These are phyloP conservation scores for Leccinum boreale DNA, from an alignment of 768 basidiomycete genomes.

Conservation along the genomic window DNA sequence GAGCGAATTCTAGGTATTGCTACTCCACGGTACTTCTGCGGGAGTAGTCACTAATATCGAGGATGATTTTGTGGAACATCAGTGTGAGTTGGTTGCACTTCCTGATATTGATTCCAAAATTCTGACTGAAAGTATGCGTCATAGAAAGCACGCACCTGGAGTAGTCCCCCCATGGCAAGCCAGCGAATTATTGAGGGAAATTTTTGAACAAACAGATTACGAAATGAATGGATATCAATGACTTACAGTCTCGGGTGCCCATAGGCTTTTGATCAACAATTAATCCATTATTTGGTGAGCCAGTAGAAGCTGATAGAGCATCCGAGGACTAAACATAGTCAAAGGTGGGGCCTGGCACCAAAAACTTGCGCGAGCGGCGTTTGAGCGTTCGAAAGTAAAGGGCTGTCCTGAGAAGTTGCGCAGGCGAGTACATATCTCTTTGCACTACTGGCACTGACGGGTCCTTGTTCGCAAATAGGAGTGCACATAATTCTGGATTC, in stretches of 20 bases:
- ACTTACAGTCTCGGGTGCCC: background rate
- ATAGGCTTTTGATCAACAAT: background rate
- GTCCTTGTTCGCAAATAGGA: background rate
- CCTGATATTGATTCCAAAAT: background rate
- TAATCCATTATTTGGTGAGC: background rate
- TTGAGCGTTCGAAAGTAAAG: background rate
- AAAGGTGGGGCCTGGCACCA: background rate
- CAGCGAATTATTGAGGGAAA: background rate
- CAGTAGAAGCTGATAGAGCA: background rate
- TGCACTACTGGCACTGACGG: background rate
- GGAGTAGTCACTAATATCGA: background rate
- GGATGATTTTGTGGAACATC: background rate
- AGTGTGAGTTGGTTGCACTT: background rate
- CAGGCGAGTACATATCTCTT: slow-evolving; percentile 8
- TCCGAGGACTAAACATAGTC: background rate
- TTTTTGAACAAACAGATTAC: background rate
- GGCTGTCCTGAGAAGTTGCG: background rate
- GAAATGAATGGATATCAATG: background rate
- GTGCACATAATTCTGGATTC: background rate
- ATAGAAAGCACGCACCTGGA: background rate
- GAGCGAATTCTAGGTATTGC: background rate
- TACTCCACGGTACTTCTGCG: background rate
- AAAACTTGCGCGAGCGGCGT: background rate
- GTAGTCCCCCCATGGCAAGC: background rate
- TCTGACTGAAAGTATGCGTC: background rate